A percentile compares a stretch with the other conserved stretches of the same genome.
phyloP scores from a whole-genome alignment of 1,139 yeast species.

The Diutina ranongensis region DNA sequence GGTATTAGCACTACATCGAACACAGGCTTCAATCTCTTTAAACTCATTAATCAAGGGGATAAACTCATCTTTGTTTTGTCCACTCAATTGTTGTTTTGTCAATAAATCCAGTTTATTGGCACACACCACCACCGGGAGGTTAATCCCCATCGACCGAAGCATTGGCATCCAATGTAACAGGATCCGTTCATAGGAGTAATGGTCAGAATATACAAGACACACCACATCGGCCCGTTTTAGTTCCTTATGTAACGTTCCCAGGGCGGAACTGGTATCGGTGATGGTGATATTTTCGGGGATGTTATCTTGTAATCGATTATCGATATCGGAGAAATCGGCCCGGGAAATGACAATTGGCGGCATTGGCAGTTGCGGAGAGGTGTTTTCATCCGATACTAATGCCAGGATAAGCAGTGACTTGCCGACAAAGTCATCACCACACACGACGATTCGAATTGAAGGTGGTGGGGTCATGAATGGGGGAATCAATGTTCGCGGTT shows the following conservation, averaged over 20 bases:
- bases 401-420: conserved; percentile 69
- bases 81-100: conserved; percentile 14
- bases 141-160: conserved; percentile 85
- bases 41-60: conserved; percentile 79
- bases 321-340: conserved; percentile 22
- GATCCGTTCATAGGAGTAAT: conserved; percentile 85
- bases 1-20: conserved; percentile 74
- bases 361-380: conserved; percentile 62
- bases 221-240: conserved; percentile 81
- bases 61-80: conserved; percentile 58
- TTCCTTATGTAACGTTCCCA: conserved; percentile 51
- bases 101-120: conserved; percentile 65
- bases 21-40: conserved; percentile 88
- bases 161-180: conserved; percentile 91
- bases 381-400: conserved; percentile 67
- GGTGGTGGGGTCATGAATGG: not conserved
- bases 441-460: conserved; percentile 48
- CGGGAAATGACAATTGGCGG: conserved; percentile 68
- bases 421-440: conserved; percentile 95
- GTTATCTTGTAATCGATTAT: conserved; percentile 20
- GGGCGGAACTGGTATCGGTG: conserved; percentile 72
- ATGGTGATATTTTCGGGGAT: conserved; percentile 62
- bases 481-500: not conserved
- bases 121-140: conserved; percentile 81
- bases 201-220: conserved; percentile 87